Base-by-base conservation (phyloP, 2,329 filamentous ascomycete genomes). In the Volutella citrinella region DNA sequence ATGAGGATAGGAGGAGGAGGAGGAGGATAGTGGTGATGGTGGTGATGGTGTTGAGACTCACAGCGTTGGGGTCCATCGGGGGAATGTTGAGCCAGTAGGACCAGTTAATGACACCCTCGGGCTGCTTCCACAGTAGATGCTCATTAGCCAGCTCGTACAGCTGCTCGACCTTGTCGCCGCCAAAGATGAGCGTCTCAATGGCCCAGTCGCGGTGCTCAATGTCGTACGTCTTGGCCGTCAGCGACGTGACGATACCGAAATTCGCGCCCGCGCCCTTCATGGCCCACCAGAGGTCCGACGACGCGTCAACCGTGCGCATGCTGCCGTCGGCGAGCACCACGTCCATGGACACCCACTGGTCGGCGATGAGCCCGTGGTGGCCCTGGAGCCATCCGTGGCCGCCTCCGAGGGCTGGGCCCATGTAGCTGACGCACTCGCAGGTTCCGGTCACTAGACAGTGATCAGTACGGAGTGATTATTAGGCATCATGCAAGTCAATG, bases 141-240 rank as follows among this genome's bases (percentile, higher is more conserved):
- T 70, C 48, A 32, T 76, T 76, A 18, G 64, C 63, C 4, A 61
- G 56, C 7, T 63, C 46, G 42, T 72, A 77, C 7, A 76, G 52
- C 6, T 52, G 55, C 40, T 72, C 69, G 7, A 76, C 63, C 34
- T 75, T 66, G 19, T 74, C 68, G 1, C 69, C 66, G 5, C 56
- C 64, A 41, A 69, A 75, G 15, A 64, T 56, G 20, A 74, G 54
- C 0, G 58, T 68, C 37, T 64, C 47, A 8, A 52, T 49, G 4
- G 49, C 49, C 49, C 49, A 52, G 22, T 52, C 38, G 6, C 19
- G 40, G 16, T 51, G 39, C 37, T 52, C 32, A 8, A 51, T 47
- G 3, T 52, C 47, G 11, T 52, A 57, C 4, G 65, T 50, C 34
- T 61, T 63, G 30, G 64, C 45, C 8, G 40, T 45, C 10, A 43